Base-by-base conservation (phyloP, 1,139 yeast genomes). In the Suhomyces maxii region DNA sequence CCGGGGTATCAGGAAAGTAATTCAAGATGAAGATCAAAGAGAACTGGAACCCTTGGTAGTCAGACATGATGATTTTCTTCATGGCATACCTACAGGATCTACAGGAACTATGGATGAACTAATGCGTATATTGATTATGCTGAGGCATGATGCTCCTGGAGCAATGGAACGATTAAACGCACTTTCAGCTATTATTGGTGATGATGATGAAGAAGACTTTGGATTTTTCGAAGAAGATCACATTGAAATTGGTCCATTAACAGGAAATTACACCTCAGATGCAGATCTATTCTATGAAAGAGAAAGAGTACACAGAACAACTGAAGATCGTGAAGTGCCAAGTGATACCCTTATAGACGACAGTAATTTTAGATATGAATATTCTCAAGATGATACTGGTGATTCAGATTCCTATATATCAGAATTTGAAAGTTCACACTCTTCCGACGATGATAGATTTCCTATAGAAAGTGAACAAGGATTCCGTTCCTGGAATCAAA, bases 391-490 rank as follows among this genome's bases (percentile, higher is more conserved):
- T 28, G 7, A 28, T 7, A 11, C 5, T 28, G 31, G 11, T 28
- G 31, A 28, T 28, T 9, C n/a, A 28, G 9, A 28, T 11, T 28
- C 31, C 31, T 9, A 28, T 28, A 11, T 11, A 28, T 28, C 31
- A 9, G 31, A 28, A 9, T 9, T 9, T 28, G 31, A 28, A 28
- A 28, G 31, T 11, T 9, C n/a, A 9, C 9, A 28, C 6, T 28
- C 31, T 9, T 28, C 12, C 8, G 36, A 35, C 40, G 36, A 35
- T 40, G 36, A 11, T 2, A 32, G 35, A 4, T 48, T 64, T n/a
- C 73, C 73, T 1, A 26, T 49, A 8, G 59, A 61, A 41, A 54
- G 66, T 26, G 59, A 63, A 34, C 64, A 58, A 34, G 64, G 66
- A 3, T 64, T 53, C 43, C 36, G 42, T 0, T 54, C 64, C 31